Percentiles rank a stretch among this genome's conserved stretches.
Conservation (phyloP, 2,329 filamentous ascomycete species). For the Diaporthe sp. region DNA sequence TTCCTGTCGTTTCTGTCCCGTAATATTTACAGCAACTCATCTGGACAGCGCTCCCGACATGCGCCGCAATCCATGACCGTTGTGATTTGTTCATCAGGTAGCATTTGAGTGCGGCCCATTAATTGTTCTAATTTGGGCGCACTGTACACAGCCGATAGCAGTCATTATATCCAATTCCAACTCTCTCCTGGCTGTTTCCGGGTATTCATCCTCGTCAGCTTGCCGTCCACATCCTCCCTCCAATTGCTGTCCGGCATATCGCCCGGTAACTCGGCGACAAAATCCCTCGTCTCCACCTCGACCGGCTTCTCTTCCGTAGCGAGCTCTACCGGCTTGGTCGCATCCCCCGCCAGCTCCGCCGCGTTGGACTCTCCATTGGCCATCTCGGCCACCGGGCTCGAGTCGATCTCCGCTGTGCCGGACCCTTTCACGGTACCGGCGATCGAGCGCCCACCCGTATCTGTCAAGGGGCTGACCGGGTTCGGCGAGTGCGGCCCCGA, state of each 20-base stretch:
- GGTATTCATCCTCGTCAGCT: neutral
- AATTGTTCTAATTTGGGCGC: neutral
- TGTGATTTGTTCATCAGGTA: neutral
- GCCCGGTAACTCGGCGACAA: slow-evolving; percentile 1
- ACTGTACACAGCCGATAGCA: neutral
- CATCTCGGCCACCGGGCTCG: slow-evolving; percentile 18
- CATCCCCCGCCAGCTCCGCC: slow-evolving; percentile 10
- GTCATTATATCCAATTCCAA: slow-evolving; percentile 18
- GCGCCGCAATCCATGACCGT: neutral
- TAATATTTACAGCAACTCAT: neutral
- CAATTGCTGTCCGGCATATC: neutral
- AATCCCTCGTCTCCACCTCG: neutral
- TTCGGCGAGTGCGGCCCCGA: neutral
- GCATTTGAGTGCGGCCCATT: neutral
- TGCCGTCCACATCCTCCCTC: slow-evolving; percentile 1
- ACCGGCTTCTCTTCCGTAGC: slow-evolving; percentile 10
- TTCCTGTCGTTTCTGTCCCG: neutral
- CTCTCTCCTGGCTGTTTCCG: slow-evolving; percentile 15
- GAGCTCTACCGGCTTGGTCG: slow-evolving; percentile 16
- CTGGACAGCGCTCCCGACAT: no score
- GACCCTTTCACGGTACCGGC: neutral
- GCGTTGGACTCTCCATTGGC: slow-evolving; percentile 1
- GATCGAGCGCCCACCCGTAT: neutral
- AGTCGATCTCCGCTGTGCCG: neutral
- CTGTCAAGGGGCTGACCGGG: slow-evolving; percentile 10